A percentile compares a stretch with the other conserved stretches of the same genome.
These are phyloP conservation scores for Rhodotorula sp. DNA, from an alignment of 1,284 basidiomycete species.

Conservation along the genomic window DNA sequence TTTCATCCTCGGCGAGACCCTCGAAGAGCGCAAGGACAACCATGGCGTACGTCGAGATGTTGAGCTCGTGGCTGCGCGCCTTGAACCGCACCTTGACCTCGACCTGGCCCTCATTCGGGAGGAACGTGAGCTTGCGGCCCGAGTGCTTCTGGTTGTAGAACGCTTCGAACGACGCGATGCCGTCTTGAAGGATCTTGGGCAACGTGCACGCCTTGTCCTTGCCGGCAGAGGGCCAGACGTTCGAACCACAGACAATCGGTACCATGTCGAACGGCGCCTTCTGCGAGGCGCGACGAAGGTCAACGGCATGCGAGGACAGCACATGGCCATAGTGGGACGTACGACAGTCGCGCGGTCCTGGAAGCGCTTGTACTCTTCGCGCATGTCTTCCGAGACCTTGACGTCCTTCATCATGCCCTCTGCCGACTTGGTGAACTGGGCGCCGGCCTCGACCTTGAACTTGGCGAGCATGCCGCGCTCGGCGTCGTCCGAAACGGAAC, in stretches of 20 bases:
- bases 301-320: neutral
- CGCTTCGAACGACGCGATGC: constrained; percentile 76
- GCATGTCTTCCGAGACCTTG: constrained; percentile 82
- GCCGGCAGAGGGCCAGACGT: constrained; percentile 41
- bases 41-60: constrained; percentile 86
- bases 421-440: constrained; percentile 95
- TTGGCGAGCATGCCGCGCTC: constrained; percentile 98
- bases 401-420: constrained; percentile 99
- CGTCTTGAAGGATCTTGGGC: constrained; percentile 62
- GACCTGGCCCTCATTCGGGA: constrained; percentile 85
- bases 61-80: constrained; percentile 78
- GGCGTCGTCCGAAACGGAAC: constrained; percentile 94
- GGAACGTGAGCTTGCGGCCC: constrained; percentile 90
- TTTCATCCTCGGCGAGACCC: constrained; percentile 65
- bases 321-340: neutral
- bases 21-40: constrained; percentile 89
- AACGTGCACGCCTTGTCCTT: constrained; percentile 63
- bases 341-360: constrained; percentile 26
- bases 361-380: constrained; percentile 66
- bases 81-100: constrained; percentile 87
- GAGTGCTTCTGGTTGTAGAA: constrained; percentile 89
- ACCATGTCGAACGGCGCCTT: constrained; percentile 39
- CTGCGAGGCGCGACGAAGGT: neutral
- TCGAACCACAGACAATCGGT: constrained; percentile 40
- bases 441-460: constrained; percentile 94